Conservation (phyloP, 176 grass and related monocot species). For the Bothriochloa decipiens region DNA sequence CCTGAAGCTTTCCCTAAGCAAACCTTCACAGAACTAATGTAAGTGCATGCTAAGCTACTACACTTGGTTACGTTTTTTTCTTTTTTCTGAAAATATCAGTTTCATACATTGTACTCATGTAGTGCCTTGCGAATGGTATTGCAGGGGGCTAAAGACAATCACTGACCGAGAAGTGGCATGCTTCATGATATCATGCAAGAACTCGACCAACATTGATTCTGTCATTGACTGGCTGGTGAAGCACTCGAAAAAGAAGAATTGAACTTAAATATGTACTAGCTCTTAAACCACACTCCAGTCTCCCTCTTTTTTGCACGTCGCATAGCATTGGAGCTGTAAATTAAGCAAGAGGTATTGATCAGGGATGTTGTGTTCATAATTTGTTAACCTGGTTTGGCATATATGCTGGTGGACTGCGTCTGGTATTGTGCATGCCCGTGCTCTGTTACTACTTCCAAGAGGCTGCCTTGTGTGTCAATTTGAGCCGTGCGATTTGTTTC, state of each 20-base stretch:
- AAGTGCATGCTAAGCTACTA: conserved; percentile 35
- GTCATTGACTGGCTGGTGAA: conserved; percentile 97
- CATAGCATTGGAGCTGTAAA: conserved; percentile 58
- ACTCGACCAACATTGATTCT: conserved; percentile 86
- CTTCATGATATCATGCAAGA: conserved; percentile 99
- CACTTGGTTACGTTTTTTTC: neutral
- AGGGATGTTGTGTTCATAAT: conserved; percentile 58
- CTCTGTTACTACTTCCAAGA: conserved; percentile 31
- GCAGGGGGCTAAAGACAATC: conserved; percentile 74
- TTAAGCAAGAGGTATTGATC: conserved; percentile 56
- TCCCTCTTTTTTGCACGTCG: conserved; percentile 50
- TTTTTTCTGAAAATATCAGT: too few species aligned
- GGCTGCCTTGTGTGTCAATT: conserved; percentile 34
- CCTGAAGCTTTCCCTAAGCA: conserved; percentile 79
- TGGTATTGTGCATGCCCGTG: conserved; percentile 41
- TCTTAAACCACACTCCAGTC: conserved; percentile 18
- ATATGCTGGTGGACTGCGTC: conserved; percentile 38
- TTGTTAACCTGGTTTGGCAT: conserved; percentile 60
- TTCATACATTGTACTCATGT: neutral
- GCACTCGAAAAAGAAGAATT: conserved; percentile 94
- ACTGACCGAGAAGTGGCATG: conserved; percentile 80
- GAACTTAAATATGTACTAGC: conserved; percentile 38
- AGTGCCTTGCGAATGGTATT: conserved; percentile 14
- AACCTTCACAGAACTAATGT: conserved; percentile 80
- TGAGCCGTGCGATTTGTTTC: conserved; percentile 8